phyloP scores from a whole-genome alignment of 2,329 filamentous ascomycete genomes.

The Sporothrix variecibatus region DNA sequence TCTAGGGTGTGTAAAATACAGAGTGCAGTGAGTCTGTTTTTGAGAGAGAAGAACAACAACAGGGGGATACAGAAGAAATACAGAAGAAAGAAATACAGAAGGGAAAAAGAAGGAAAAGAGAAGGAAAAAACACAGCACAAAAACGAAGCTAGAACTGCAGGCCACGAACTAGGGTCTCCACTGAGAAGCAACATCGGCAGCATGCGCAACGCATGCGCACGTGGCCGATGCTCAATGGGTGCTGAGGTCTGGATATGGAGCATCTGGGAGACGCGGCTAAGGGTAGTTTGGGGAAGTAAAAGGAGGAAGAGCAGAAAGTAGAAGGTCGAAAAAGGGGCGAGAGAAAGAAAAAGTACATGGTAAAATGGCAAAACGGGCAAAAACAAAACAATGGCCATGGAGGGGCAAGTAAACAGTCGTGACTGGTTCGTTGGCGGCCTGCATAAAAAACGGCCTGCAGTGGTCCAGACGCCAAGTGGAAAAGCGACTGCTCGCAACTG shows the following conservation, averaged over 20 bases:
- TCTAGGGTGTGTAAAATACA: neutral
- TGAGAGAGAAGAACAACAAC: neutral
- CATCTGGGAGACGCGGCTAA: conserved; percentile 21
- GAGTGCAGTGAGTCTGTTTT: neutral
- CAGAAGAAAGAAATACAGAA: neutral
- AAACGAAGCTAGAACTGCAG: conserved; percentile 33
- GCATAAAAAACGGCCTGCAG: neutral
- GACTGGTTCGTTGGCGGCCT: neutral
- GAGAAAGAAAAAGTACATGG: neutral
- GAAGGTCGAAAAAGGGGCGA: neutral
- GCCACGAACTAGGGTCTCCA: conserved; percentile 35
- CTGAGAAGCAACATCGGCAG: conserved; percentile 34
- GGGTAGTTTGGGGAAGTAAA: conserved; percentile 3
- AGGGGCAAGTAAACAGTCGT: neutral
- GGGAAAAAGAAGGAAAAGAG: conserved; percentile 10
- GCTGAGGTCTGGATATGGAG: conserved; percentile 21
- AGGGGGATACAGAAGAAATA: neutral
- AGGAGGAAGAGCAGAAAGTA: neutral
- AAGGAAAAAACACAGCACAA: conserved; percentile 27
- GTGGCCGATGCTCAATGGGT: conserved; percentile 40
- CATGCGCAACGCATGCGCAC: conserved; percentile 38
- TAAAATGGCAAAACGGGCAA: neutral
- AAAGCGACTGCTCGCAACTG: neutral
- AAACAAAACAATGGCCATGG: neutral
- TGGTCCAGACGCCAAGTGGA: neutral